Conservation (phyloP, 495 filamentous ascomycete species). For the Hyaloscypha variabilis region DNA sequence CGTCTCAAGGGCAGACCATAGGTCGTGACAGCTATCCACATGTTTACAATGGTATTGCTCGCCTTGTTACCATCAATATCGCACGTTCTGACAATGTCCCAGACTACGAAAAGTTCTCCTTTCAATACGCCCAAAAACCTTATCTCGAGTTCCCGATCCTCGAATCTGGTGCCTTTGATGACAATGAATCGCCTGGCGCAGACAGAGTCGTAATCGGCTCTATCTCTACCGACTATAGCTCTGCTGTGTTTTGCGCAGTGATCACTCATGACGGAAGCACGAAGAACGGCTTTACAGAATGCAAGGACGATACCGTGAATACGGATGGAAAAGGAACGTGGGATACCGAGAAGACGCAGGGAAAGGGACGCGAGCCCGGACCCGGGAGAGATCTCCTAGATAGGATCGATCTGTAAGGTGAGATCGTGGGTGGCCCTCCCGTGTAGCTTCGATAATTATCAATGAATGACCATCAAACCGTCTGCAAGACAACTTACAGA, state of each 20-base stretch:
- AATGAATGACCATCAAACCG: not conserved
- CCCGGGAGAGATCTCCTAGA: conserved; percentile 8
- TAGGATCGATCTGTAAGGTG: not conserved
- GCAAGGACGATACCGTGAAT: conserved; percentile 30
- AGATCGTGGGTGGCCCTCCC: not conserved
- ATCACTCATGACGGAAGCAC: conserved; percentile 30
- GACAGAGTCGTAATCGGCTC: conserved; percentile 34
- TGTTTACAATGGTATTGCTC: conserved; percentile 30
- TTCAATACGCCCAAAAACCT: conserved; percentile 31
- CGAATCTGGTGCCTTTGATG: conserved; percentile 23
- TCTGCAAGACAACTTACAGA: not conserved
- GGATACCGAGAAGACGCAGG: not conserved
- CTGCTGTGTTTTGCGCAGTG: conserved; percentile 31
- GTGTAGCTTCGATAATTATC: not conserved
- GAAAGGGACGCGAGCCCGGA: conserved; percentile 14
- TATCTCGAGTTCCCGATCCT: conserved; percentile 37
- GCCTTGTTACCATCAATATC: not conserved
- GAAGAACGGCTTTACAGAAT: conserved; percentile 29
- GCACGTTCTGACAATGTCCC: not conserved
- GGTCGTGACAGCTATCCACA: conserved; percentile 35
- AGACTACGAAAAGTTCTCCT: conserved; percentile 35
- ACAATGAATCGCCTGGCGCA: conserved; percentile 25
- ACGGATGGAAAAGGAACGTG: conserved; percentile 23
- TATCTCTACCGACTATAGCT: conserved; percentile 30
- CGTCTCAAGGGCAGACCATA: conserved; percentile 28